phyloP scores from a whole-genome alignment of 2,329 filamentous ascomycete genomes.

The Alternaria sp. region DNA sequence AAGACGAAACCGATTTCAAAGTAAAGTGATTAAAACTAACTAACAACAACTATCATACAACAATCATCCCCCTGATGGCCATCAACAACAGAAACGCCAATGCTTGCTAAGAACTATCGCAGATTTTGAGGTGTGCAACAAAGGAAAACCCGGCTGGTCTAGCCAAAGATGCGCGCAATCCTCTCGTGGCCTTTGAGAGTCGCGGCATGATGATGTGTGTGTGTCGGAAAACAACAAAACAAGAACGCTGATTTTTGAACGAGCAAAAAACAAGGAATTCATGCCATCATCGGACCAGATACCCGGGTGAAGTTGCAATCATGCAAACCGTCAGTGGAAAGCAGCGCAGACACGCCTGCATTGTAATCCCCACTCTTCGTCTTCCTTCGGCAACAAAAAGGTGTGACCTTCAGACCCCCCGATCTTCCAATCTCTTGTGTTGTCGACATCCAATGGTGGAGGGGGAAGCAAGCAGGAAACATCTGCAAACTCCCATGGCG shows the following conservation, averaged over 20 bases:
- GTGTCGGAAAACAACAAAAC: constrained; percentile 2
- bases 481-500: not conserved
- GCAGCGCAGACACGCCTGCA: too few species aligned
- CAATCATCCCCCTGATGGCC: not conserved
- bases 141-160: constrained; percentile 28
- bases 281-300: constrained; percentile 5
- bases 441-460: not conserved
- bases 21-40: not conserved
- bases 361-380: not conserved
- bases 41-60: constrained; percentile 3
- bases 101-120: constrained; percentile 6
- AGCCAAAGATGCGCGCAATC: constrained; percentile 25
- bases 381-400: constrained; percentile 1
- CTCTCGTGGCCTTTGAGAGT: constrained; percentile 8
- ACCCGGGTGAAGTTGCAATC: not conserved
- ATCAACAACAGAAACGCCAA: constrained; percentile 6
- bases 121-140: constrained; percentile 15
- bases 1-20: too few species aligned
- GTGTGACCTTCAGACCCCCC: constrained; percentile 38
- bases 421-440: constrained; percentile 32
- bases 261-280: not conserved
- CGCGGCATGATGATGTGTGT: constrained; percentile 10
- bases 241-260: constrained; percentile 8
- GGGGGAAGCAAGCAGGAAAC: not conserved
- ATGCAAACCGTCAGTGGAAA: not conserved